Evolutionary conservation across 345 rosid species (phyloP), one percentile per base, ranked within the genome.

Genomic region (Acer negundo): DNA sequence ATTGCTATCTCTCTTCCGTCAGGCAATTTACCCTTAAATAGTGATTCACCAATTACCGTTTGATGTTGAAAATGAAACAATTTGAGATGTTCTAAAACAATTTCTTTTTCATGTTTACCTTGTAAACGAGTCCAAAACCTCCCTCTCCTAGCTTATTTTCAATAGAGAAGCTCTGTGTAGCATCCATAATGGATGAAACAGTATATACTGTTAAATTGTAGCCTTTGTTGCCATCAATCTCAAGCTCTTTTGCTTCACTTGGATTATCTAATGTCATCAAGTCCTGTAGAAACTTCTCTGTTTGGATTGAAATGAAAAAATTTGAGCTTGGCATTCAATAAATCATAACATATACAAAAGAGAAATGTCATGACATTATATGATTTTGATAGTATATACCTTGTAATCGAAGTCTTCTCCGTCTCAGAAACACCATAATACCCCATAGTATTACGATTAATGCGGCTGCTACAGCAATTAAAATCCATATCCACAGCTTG

Each of bases 1-100:
- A 80, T 72, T 15, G 79, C 79, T 70, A 76, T 72, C 69, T 80
- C 77, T 20, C 10, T 38, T 13, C 74, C 82, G 1, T 70, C 63
- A 0, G 49, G n/a, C 19, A 80, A 64, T 70, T 46, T 62, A 6
- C 78, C 82, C 75, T 75, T 28, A 10, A 15, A 62, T 62, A 22
- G 9, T 9, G 23, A 55, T 63, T 44, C 51, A 47, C 35, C 15
- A 62, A 9, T 8, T 56, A 19, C 1, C 20, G 5, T 40, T 70
- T 11, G 3, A 6, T 11, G 2, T 42, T 6, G 38, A 3, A 20
- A 24, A 31, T 61, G n/a, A 16, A 13, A 4, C 31, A 28, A 2
- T 56, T 56, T 56, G 10, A 9, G 1, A 11, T 56, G 7, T 3
- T 56, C 40, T 19, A 6, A 28, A 28, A 28, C 31, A 28, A 28